Evolutionary conservation across 2,329 filamentous ascomycete species (phyloP).

Genomic region (Xylogone sp.): DNA sequence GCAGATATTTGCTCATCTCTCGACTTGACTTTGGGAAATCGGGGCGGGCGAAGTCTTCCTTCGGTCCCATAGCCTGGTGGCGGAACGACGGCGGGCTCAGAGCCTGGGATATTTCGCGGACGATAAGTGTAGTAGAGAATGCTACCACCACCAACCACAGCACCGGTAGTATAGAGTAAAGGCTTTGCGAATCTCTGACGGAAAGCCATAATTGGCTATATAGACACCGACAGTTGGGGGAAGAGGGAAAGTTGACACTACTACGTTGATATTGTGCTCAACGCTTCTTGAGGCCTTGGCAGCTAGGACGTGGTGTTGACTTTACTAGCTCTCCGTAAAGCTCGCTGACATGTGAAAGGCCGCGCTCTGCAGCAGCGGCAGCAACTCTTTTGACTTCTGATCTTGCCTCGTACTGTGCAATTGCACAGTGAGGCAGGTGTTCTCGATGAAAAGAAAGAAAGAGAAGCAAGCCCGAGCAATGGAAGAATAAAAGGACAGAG

Average conservation of each 20-base stretch:
- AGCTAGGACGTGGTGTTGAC: background rate
- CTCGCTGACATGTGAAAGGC: background rate
- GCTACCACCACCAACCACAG: conserved; percentile 40
- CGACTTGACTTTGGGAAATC: conserved; percentile 46
- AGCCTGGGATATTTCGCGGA: conserved; percentile 68
- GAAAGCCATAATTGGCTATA: conserved; percentile 25
- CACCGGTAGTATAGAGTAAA: conserved; percentile 47
- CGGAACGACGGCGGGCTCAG: conserved; percentile 63
- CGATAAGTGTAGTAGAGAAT: conserved; percentile 56
- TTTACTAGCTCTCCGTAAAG: background rate
- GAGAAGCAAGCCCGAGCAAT: background rate
- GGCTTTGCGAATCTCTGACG: conserved; percentile 41
- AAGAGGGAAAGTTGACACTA: conserved; percentile 13
- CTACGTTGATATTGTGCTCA: background rate
- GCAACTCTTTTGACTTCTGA: background rate
- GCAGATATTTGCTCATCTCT: conserved; percentile 48
- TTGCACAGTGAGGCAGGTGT: conserved; percentile 9
- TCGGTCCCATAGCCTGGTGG: conserved; percentile 67
- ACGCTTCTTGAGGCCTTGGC: background rate
- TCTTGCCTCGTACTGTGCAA: conserved; percentile 9
- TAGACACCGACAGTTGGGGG: background rate
- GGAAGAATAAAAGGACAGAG: background rate
- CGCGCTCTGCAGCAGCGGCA: background rate
- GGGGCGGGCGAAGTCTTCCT: conserved; percentile 57
- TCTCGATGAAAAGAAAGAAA: background rate